Conservation (phyloP, 1,139 yeast species). For the Lodderomyces metapsilosis region DNA sequence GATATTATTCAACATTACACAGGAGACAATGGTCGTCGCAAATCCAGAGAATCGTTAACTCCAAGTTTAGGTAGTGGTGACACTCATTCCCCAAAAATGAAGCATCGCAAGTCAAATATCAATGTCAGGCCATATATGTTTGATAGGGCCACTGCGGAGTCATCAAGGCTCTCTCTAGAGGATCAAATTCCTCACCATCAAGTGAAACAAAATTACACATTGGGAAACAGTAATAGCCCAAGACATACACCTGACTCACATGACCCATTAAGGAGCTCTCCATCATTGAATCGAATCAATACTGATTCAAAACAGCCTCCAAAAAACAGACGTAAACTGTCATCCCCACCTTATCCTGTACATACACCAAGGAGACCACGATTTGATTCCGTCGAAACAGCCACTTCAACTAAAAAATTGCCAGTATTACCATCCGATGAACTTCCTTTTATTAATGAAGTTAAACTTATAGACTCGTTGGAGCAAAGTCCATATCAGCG, state of each 20-base stretch:
- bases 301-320: conserved; percentile 11
- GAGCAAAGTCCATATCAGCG: conserved; percentile 6
- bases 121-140: conserved; percentile 15
- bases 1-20: conserved; percentile 1
- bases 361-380: conserved; percentile 3
- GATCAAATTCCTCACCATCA: too few species aligned
- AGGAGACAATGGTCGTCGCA: conserved; percentile 4
- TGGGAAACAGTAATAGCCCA: not conserved
- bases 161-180: too few species aligned
- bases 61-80: not conserved
- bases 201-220: not conserved
- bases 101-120: conserved; percentile 12
- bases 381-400: conserved; percentile 6
- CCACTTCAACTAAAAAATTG: conserved; percentile 8
- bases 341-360: conserved; percentile 1
- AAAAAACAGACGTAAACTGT: conserved; percentile 2
- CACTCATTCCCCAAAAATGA: conserved; percentile 6
- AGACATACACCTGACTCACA: not conserved
- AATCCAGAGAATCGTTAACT: conserved; percentile 1
- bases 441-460: conserved; percentile 41
- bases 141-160: conserved; percentile 6
- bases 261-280: conserved; percentile 2
- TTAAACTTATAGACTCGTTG: conserved; percentile 22
- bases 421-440: conserved; percentile 27
- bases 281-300: conserved; percentile 10